Percentiles rank a stretch among this genome's conserved stretches.
Evolutionary conservation across 177 flowering plant species (phyloP).

Genomic region (Vitis hybrid): DNA sequence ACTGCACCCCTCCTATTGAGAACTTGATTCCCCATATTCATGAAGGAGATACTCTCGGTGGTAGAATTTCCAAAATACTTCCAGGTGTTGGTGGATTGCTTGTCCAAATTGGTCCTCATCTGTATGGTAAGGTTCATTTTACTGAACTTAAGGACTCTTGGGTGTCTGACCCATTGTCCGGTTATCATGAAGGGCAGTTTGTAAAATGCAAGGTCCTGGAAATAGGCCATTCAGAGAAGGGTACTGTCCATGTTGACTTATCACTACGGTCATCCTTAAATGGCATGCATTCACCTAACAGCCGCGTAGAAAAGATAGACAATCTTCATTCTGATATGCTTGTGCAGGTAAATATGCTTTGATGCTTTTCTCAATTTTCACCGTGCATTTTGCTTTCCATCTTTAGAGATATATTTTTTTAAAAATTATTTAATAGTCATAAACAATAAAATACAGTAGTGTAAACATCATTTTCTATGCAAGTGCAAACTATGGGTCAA

Average conservation of each 20-base stretch:
- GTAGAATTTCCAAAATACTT: constrained; percentile 71
- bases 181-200: constrained; percentile 79
- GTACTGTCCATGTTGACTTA: constrained; percentile 71
- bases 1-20: constrained; percentile 15
- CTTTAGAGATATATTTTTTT: background rate
- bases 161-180: constrained; percentile 72
- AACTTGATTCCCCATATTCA: constrained; percentile 34
- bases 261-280: constrained; percentile 55
- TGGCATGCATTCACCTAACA: constrained; percentile 24
- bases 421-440: background rate
- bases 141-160: constrained; percentile 66
- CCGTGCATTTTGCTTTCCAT: background rate
- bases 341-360: constrained; percentile 52
- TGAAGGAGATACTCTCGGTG: constrained; percentile 72
- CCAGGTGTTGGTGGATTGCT: constrained; percentile 87
- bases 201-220: constrained; percentile 87
- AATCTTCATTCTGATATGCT: constrained; percentile 69
- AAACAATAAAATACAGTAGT: background rate
- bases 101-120: constrained; percentile 82
- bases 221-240: constrained; percentile 47
- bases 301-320: constrained; percentile 50
- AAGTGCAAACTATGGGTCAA: too few species aligned
- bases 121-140: constrained; percentile 83
- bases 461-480: background rate
- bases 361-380: background rate